phyloP scores from a whole-genome alignment of 2,329 filamentous ascomycete species.

The Clonostachys rosea region DNA sequence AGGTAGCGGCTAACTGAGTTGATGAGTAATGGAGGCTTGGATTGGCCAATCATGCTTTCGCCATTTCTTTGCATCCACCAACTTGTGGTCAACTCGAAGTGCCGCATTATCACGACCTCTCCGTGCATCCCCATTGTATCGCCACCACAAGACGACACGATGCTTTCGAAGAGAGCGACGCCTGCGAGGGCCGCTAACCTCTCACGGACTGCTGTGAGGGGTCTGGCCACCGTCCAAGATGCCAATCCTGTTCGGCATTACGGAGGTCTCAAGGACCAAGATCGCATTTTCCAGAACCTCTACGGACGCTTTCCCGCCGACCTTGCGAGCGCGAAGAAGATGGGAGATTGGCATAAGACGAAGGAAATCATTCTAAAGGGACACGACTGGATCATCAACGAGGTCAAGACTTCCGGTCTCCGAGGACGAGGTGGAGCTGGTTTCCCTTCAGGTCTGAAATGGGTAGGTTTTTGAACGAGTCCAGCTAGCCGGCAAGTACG shows the following conservation, averaged over 20 bases:
- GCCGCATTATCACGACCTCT: constrained; percentile 23
- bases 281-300: constrained; percentile 98
- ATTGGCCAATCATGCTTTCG: constrained; percentile 35
- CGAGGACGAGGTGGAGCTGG: constrained; percentile 95
- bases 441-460: constrained; percentile 98
- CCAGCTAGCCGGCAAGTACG: background rate
- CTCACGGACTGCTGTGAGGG: constrained; percentile 49
- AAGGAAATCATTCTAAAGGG: constrained; percentile 98
- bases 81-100: constrained; percentile 21
- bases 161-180: constrained; percentile 39
- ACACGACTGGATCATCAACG: constrained; percentile 97
- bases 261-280: constrained; percentile 90
- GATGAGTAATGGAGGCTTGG: constrained; percentile 18
- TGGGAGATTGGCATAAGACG: constrained; percentile 99
- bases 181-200: constrained; percentile 29
- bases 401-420: constrained; percentile 94
- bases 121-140: constrained; percentile 9
- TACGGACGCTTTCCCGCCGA: constrained; percentile 91
- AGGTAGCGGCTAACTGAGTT: constrained; percentile 20
- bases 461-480: constrained; percentile 57
- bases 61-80: constrained; percentile 28
- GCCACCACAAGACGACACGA: constrained; percentile 24
- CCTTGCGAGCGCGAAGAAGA: constrained; percentile 91
- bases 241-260: constrained; percentile 66
- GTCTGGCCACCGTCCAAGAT: constrained; percentile 79